phyloP scores from a whole-genome alignment of 2,329 filamentous ascomycete genomes.

The Ploettnerulaceae sp. region DNA sequence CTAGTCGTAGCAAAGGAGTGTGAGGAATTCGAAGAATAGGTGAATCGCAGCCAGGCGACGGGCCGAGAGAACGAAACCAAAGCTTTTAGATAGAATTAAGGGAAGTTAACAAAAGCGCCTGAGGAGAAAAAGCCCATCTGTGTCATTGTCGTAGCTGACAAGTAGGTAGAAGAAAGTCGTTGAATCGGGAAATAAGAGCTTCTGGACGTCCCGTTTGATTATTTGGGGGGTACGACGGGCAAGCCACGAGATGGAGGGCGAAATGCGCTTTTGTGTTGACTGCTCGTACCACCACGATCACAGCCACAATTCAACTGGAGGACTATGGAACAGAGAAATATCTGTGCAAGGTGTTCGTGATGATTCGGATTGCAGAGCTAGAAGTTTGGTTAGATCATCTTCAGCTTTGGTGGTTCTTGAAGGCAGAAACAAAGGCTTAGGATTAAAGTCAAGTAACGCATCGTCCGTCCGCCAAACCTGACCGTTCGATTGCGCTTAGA shows the following conservation, averaged over 20 bases:
- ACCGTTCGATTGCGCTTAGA: no score
- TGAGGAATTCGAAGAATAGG: conserved; percentile 31
- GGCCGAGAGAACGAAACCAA: conserved; percentile 20
- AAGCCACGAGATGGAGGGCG: background rate
- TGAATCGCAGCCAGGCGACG: conserved; percentile 32
- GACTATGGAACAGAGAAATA: background rate
- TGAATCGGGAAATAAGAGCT: background rate
- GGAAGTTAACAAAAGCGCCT: conserved; percentile 34
- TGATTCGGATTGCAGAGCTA: background rate
- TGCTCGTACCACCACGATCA: background rate
- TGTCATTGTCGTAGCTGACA: conserved; percentile 35
- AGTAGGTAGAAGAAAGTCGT: conserved; percentile 14
- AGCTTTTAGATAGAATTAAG: conserved; percentile 32
- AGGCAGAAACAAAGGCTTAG: no score
- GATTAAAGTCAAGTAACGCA: no score
- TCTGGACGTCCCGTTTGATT: conserved; percentile 14
- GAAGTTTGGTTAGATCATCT: no score
- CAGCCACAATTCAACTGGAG: conserved; percentile 12
- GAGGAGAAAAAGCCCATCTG: conserved; percentile 34
- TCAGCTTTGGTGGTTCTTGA: conserved; percentile 2
- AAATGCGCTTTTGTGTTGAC: background rate
- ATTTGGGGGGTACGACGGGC: background rate
- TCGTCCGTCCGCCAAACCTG: no score
- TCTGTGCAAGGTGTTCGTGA: background rate
- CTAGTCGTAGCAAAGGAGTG: conserved; percentile 29